Percentiles rank a stretch among this genome's conserved stretches.
phyloP scores from a whole-genome alignment of 352 stramenopile species.

The Globisporangium paddicum region DNA sequence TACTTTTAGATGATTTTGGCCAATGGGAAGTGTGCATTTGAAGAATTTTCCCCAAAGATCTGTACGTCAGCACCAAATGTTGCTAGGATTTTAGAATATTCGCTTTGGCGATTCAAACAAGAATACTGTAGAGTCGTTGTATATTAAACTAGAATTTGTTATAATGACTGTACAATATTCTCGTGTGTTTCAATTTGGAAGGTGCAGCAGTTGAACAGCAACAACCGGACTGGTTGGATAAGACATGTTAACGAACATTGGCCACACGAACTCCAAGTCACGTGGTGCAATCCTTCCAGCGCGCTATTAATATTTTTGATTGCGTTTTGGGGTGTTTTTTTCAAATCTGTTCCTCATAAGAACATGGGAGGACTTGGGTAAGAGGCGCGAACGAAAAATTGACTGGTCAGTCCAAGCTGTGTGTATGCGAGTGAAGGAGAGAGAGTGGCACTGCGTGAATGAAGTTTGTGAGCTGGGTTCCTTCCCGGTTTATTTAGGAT shows the following conservation, averaged over 20 bases:
- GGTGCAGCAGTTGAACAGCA: background rate
- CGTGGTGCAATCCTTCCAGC: background rate
- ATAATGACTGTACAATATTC: background rate
- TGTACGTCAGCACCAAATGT: background rate
- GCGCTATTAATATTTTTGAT: background rate
- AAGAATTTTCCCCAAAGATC: constrained; percentile 8
- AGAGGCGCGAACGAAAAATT: background rate
- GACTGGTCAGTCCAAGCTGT: too few relatives aligned
- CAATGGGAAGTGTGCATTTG: constrained; percentile 2
- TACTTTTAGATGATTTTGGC: too few relatives aligned
- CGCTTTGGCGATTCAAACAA: too few relatives aligned
- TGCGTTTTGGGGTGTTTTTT: background rate
- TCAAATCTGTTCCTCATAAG: background rate
- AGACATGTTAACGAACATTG: background rate
- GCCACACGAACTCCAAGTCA: constrained; percentile 3
- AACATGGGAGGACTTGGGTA: too few relatives aligned
- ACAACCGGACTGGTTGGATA: background rate
- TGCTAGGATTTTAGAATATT: too few relatives aligned
- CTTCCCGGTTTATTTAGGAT: too few relatives aligned
- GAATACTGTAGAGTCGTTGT: too few relatives aligned
- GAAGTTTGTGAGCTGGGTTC: too few relatives aligned
- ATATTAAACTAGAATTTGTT: background rate
- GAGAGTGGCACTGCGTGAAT: too few relatives aligned
- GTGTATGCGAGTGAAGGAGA: too few relatives aligned
- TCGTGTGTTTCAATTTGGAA: background rate